A percentile compares a stretch with the other conserved stretches of the same genome.
Evolutionary conservation across 805 yeast genomes (phyloP).

Genomic region (Candida andamanensis): DNA sequence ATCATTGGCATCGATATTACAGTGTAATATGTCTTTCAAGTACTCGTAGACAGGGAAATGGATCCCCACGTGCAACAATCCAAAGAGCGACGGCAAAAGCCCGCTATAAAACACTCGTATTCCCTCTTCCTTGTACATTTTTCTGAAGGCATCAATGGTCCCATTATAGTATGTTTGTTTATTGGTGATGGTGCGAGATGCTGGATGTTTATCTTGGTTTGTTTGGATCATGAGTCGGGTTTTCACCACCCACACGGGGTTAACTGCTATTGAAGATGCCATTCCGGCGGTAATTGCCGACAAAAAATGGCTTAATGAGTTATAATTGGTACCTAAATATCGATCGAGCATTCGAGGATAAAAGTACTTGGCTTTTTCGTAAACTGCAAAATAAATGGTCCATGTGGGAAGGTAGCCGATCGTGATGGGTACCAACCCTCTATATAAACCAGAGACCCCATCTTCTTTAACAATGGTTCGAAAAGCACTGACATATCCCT

Average conservation of each 20-base stretch:
- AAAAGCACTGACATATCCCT: conserved; percentile 62
- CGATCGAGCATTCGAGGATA: conserved; percentile 39
- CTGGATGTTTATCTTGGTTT: conserved; percentile 39
- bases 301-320: conserved; percentile 37
- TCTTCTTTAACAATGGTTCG: conserved; percentile 66
- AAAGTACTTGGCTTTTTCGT: conserved; percentile 66
- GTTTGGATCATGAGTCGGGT: conserved; percentile 90
- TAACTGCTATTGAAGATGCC: conserved; percentile 75
- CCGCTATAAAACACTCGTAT: conserved; percentile 80
- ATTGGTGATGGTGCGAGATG: conserved; percentile 21
- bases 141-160: conserved; percentile 76
- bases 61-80: conserved; percentile 88
- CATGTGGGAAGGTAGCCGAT: conserved; percentile 95
- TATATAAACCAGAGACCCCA: conserved; percentile 76
- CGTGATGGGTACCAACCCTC: conserved; percentile 89
- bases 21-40: conserved; percentile 51
- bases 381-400: conserved; percentile 91
- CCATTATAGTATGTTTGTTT: conserved; percentile 53
- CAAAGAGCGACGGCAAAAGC: conserved; percentile 82
- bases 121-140: conserved; percentile 80
- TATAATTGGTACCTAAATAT: conserved; percentile 19
- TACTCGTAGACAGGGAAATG: conserved; percentile 93
- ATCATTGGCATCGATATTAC: conserved; percentile 10
- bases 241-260: conserved; percentile 97
- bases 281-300: conserved; percentile 87